Conservation (phyloP, 1,139 yeast genomes). For the Yamadazyma friedrichii region DNA sequence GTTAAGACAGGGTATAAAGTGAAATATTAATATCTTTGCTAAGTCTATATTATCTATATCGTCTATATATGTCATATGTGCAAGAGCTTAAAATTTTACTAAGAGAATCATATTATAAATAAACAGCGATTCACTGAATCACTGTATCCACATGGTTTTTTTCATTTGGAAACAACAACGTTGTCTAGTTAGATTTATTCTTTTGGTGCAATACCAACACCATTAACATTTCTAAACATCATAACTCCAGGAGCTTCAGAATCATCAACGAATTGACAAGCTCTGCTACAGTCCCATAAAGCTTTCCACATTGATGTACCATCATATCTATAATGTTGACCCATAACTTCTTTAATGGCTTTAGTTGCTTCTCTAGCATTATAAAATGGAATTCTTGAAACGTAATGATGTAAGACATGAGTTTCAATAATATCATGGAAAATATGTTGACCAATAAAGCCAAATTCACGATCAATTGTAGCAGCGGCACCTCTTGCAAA, state of each 20-base stretch:
- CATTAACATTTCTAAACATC: constrained; percentile 76
- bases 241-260: constrained; percentile 54
- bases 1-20: too few relatives aligned
- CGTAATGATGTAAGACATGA: constrained; percentile 84
- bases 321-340: constrained; percentile 66
- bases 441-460: constrained; percentile 74
- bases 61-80: too few relatives aligned
- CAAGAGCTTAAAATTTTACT: too few relatives aligned
- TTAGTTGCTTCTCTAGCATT: constrained; percentile 78
- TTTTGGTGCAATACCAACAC: constrained; percentile 32
- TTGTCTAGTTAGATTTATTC: constrained; percentile 22
- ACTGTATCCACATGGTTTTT: constrained; percentile 9
- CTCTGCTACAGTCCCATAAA: constrained; percentile 68
- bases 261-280: constrained; percentile 84
- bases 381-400: constrained; percentile 83
- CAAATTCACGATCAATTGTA: constrained; percentile 81
- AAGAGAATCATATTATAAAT: neutral
- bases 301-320: constrained; percentile 73
- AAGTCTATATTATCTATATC: too few relatives aligned
- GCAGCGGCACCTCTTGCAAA: constrained; percentile 90
- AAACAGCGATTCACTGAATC: neutral
- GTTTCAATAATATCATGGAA: constrained; percentile 91
- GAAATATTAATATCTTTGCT: too few relatives aligned
- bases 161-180: too few relatives aligned
- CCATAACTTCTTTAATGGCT: constrained; percentile 80